Evolutionary conservation across 1,139 yeast species (phyloP), one percentile per base, ranked within the genome.

Genomic region (Kurtzmaniella natalensis): DNA sequence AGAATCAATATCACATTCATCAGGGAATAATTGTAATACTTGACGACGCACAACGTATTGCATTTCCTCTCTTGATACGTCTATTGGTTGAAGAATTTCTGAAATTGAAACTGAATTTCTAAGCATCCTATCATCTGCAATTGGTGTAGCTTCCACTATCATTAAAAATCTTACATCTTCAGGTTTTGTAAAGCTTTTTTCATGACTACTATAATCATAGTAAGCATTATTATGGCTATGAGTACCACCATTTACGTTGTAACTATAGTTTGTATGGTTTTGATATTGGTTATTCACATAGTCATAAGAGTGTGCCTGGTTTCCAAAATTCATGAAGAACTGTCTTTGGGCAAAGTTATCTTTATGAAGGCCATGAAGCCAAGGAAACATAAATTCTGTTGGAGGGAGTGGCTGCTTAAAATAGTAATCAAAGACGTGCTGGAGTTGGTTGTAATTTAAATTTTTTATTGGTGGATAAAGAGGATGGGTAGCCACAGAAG

Each of bases 361-460:
- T 22, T 52, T 57, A 43, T 76, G 76, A 17, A 78, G 58, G 0
- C 95, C 94, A 53, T 88, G 96, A 28, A 86, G 66, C 96, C 96
- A 88, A 1, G 97, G 97, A 48, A 88, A 89, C 70, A 88, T 76
- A 7, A 51, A 55, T 18, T 65, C 72, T 10, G 92, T 81, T 2
- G 72, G 76, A 0, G 96, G 95, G 24, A 87, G 59, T 1, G 76
- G 72, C 7, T 68, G 56, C 37, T 68, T 43, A 60, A 67, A 76
- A 47, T 76, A 74, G 61, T 67, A 63, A n/a, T 51, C 44, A 39
- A 76, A 64, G 0, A 73, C 57, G 1, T 45, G 20, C 21, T 50
- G 46, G 20, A 72, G 49, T 31, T 70, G 68, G 1, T 37, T 37
- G 13, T 55, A 47, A 4, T 51, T 41, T 7, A 69, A 45, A 7